Conservation (phyloP, 2,329 filamentous ascomycete genomes). For the Parafenestella ontariensis region DNA sequence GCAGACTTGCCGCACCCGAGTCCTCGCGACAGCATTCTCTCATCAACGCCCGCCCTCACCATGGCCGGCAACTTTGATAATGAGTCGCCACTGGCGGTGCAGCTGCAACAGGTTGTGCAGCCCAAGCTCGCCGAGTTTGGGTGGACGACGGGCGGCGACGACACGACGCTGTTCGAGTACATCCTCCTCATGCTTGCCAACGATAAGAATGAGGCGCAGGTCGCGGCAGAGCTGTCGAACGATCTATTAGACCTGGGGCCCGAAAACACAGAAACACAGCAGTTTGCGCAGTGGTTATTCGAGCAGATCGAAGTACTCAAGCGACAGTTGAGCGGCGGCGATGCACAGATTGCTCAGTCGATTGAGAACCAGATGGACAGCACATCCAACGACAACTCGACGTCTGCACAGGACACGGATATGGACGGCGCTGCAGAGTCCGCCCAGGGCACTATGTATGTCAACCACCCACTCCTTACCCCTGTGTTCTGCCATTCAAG, state of each 20-base stretch:
- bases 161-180: constrained; percentile 89
- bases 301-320: constrained; percentile 77
- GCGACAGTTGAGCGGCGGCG: constrained; percentile 62
- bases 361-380: constrained; percentile 33
- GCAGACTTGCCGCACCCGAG: constrained; percentile 18
- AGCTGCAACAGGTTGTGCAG: constrained; percentile 82
- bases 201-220: constrained; percentile 89
- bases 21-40: constrained; percentile 17
- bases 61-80: constrained; percentile 82
- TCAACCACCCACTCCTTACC: constrained; percentile 10
- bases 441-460: constrained; percentile 54
- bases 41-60: constrained; percentile 15
- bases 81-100: constrained; percentile 83
- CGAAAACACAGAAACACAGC: constrained; percentile 80
- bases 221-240: constrained; percentile 83
- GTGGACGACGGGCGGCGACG: constrained; percentile 83
- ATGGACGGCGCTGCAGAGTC: constrained; percentile 68
- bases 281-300: constrained; percentile 95
- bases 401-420: constrained; percentile 65
- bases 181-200: constrained; percentile 97
- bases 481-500: neutral
- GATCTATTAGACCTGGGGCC: constrained; percentile 84
- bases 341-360: constrained; percentile 25
- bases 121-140: constrained; percentile 92
- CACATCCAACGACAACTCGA: constrained; percentile 37